Evolutionary conservation across 768 basidiomycete genomes (phyloP), one percentile per base, ranked within the genome.

Genomic region (Naganishia randhawae): DNA sequence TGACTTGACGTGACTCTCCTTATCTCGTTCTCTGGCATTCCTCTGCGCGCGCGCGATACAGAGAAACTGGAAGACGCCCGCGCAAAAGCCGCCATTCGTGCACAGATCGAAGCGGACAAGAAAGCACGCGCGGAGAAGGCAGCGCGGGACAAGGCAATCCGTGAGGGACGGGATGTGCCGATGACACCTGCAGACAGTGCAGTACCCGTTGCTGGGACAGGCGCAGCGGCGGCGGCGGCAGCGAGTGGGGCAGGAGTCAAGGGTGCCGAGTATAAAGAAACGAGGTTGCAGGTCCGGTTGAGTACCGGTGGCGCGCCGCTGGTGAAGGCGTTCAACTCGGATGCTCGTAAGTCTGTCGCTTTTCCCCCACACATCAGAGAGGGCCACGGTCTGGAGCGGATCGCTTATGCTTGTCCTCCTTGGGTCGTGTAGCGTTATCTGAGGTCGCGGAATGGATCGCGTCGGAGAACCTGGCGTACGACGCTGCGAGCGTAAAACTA

Each of bases 41-140:
- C 9, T 17, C n/a, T 37, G 13, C 27, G 25, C 4, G 53, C 9
- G 4, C 16, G 32, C 29, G 33, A 17, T 37, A 27, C 74, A 94
- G 95, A 97, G 74, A 98, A 67, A 55, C 75, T 91, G 45, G 90
- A 89, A 62, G 95, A 98, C 55, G 87, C 87, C 13, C 88, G 87
- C 74, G 94, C 92, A 1, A 87, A 83, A 71, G 91, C 90, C 3
- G 89, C 90, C 0, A 83, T 97, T 75, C 92, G 92, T 77, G 91
- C 89, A 0, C 93, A 96, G 78, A 96, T 97, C 72, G 93, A 94
- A 80, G 90, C 88, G 0, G 94, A 96, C 82, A 98, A 93, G 82
- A 85, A 86, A 63, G 88, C 86, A 10, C 86, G 95, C 22, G 91
- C 91, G 0, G 92, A 89, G 76, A 93, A 90, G 74, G 84, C 87